phyloP scores from a whole-genome alignment of 495 filamentous ascomycete genomes.

The Tuber melanosporum region DNA sequence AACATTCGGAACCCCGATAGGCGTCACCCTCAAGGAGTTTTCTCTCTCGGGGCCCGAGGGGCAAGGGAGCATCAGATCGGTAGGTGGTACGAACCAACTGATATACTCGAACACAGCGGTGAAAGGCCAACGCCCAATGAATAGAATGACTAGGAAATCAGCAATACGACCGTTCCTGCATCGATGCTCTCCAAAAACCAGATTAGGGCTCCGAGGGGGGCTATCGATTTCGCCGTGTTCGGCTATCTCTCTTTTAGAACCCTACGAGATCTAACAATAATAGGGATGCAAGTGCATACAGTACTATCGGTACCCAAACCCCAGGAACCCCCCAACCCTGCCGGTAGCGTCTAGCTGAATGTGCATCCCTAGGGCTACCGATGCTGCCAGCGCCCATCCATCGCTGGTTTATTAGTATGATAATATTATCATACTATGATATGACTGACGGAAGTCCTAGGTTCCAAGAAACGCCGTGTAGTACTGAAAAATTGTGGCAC shows the following conservation, averaged over 20 bases:
- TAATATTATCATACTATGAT: too few relatives aligned
- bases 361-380: not conserved
- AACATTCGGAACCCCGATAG: not conserved
- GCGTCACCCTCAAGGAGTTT: not conserved
- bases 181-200: not conserved
- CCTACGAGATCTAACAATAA: not conserved
- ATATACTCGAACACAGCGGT: not conserved
- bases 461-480: not conserved
- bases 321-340: not conserved
- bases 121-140: not conserved
- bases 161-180: not conserved
- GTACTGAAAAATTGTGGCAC: not conserved
- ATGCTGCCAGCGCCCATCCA: not conserved
- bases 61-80: not conserved
- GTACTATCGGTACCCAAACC: not conserved
- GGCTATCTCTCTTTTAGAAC: not conserved
- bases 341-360: not conserved
- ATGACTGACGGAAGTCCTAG: not conserved
- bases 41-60: not conserved
- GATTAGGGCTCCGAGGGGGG: not conserved
- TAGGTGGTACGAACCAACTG: not conserved
- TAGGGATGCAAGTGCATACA: not conserved
- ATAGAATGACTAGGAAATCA: not conserved
- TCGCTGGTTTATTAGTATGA: not conserved
- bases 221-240: not conserved